Conservation (phyloP, 1,139 yeast genomes). For the Suhomyces coccinellae region DNA sequence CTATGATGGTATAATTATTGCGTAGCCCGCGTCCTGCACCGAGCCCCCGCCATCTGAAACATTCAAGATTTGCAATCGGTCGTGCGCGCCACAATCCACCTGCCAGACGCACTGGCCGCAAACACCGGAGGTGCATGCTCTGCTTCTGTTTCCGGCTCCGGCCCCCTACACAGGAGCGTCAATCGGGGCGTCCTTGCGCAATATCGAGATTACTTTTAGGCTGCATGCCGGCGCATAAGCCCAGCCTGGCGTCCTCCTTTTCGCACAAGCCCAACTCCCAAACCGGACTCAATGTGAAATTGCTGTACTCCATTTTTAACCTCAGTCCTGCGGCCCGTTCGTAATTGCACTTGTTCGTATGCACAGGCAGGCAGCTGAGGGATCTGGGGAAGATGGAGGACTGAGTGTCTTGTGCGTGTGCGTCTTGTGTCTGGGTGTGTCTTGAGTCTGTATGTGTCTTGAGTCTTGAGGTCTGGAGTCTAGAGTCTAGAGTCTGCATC, state of each 20-base stretch:
- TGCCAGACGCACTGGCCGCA: background rate
- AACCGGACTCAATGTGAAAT: background rate
- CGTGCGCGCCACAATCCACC: background rate
- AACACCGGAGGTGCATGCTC: no score
- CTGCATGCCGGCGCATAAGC: background rate
- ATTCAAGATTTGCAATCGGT: background rate
- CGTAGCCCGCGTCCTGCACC: no score
- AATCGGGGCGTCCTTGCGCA: background rate
- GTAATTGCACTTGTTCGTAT: no score
- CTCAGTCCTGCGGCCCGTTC: no score
- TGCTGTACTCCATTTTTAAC: background rate
- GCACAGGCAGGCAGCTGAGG: no score
- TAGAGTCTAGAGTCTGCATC: no score
- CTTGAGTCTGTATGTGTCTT: no score
- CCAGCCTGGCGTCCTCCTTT: background rate
- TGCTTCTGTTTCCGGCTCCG: background rate
- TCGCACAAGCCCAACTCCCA: background rate
- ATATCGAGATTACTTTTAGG: background rate
- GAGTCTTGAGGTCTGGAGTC: no score
- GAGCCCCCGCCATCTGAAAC: background rate
- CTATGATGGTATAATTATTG: background rate
- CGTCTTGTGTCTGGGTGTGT: no score
- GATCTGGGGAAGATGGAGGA: no score
- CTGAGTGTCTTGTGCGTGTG: no score
- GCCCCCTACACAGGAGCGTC: background rate